A percentile compares a stretch with the other conserved stretches of the same genome.
phyloP scores from a whole-genome alignment of 106 monocot species.

The Alisma plantagoaquatica region DNA sequence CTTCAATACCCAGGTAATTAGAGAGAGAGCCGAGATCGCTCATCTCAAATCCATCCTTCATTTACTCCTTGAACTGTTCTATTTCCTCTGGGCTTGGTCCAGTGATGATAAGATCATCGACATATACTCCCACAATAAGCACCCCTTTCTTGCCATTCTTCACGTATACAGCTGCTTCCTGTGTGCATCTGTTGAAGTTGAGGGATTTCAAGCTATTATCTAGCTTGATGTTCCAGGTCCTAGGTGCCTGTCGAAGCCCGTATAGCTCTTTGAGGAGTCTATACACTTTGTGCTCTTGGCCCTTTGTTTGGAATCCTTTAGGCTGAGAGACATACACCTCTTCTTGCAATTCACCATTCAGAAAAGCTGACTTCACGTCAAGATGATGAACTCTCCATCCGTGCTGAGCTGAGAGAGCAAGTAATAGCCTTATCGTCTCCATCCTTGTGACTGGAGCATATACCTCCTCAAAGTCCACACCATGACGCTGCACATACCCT shows the following conservation, averaged over 20 bases:
- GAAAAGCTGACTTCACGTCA: slow-evolving; percentile 7
- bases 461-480: slow-evolving; percentile 1
- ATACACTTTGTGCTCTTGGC: neutral
- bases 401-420: neutral
- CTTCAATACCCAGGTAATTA: slow-evolving; percentile 8
- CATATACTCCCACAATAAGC: neutral
- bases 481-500: neutral
- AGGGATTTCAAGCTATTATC: slow-evolving; percentile 4
- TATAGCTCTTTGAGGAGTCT: slow-evolving; percentile 4
- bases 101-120: neutral
- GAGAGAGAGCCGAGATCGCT: slow-evolving; percentile 2
- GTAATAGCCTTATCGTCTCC: neutral
- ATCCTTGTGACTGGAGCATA: slow-evolving; percentile 1
- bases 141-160: neutral
- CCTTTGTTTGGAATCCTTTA: neutral
- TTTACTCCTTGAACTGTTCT: slow-evolving; percentile 1
- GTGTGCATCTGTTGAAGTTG: neutral
- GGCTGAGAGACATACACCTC: slow-evolving; percentile 4
- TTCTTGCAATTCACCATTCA: slow-evolving; percentile 4
- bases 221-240: slow-evolving; percentile 2
- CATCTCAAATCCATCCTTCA: slow-evolving; percentile 1
- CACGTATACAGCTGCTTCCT: slow-evolving; percentile 1
- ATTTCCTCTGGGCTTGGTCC: neutral
- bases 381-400: slow-evolving; percentile 1
- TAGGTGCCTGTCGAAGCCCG: slow-evolving; percentile 5